phyloP scores from a whole-genome alignment of 768 basidiomycete genomes.

The Tulasnella sp. region DNA sequence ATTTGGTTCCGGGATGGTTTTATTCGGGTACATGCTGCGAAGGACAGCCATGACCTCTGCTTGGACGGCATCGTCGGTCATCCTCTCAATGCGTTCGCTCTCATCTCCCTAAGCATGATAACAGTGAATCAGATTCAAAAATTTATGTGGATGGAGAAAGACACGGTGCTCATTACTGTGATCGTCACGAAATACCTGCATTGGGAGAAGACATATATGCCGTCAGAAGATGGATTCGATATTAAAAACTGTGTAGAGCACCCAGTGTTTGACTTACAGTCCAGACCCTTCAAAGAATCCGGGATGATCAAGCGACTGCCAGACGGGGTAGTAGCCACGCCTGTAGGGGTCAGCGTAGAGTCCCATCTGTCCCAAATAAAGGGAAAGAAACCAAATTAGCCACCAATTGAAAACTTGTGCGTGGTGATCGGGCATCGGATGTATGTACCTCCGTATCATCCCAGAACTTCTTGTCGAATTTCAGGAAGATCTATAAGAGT shows the following conservation, averaged over 20 bases:
- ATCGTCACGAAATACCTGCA: constrained; percentile 40
- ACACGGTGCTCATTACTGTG: constrained; percentile 25
- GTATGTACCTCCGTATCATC: constrained; percentile 32
- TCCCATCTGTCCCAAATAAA: constrained; percentile 42
- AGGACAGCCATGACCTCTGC: constrained; percentile 47
- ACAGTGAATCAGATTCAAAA: too few relatives aligned
- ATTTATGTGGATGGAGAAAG: too few relatives aligned
- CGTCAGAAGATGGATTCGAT: neutral
- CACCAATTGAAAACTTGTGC: neutral
- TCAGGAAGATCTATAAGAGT: constrained; percentile 39
- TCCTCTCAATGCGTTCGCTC: constrained; percentile 46
- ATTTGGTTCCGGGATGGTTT: constrained; percentile 42
- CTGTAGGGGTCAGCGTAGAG: constrained; percentile 42
- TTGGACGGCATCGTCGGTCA: constrained; percentile 39
- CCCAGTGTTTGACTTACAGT: constrained; percentile 24
- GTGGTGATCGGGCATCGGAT: too few relatives aligned
- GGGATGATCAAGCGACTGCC: constrained; percentile 52
- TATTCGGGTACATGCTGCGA: constrained; percentile 47
- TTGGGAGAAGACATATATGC: neutral
- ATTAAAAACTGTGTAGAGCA: neutral
- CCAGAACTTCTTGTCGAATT: constrained; percentile 55
- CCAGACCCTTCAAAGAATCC: constrained; percentile 52
- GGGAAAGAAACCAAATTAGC: constrained; percentile 25
- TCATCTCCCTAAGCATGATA: constrained; percentile 42
- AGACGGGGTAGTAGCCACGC: constrained; percentile 49